Base-by-base conservation (phyloP, 2,329 filamentous ascomycete species). In the Lachnellula arida region DNA sequence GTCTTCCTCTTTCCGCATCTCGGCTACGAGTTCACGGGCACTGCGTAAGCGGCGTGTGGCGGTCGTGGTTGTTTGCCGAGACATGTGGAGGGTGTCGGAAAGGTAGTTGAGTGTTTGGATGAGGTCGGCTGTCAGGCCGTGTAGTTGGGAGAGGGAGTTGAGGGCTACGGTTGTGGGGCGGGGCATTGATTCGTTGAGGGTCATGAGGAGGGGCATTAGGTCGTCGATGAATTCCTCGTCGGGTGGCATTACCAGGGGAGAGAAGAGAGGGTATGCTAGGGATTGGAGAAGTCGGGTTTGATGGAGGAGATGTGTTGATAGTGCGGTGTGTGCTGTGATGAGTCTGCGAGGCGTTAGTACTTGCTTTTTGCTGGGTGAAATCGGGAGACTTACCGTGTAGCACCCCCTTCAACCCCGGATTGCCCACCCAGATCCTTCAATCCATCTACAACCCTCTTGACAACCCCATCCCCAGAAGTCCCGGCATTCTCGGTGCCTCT, bases 61-160 rank as follows among this genome's bases (percentile, higher is more conserved):
- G 9, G 88, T 87, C 3, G 85, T 88, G 0, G 90, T 94, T 1
- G 89, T 88, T 72, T 97, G 93, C 12, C 91, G 86, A 34, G 88
- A 91, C 87, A 97, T 96, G 72, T 97, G 93, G 35, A 99, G 78
- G 3, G 90, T 92, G 70, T 99, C 94, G 6, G 89, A 91, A 4
- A 99, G 78, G 63, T 91, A 88, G 64, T 90, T 91, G 47, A 99
- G 81, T 6, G 90, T 89, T 66, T 90, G 82, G 8, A 93, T 82
- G 28, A 93, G 76, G 59, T 91, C 88, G 25, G 82, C 77, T 0
- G 88, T 92, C 60, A 89, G 78, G 6, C 81, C 78, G 68, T 90
- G 86, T 51, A 93, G 78, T 22, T 82, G 80, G 56, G 84, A 79
- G 46, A 92, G 75, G 9, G 88, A 89, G 63, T 80, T 78, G 63